phyloP scores from a whole-genome alignment of 148 eudicot genomes.

The Euryodendron excelsum region DNA sequence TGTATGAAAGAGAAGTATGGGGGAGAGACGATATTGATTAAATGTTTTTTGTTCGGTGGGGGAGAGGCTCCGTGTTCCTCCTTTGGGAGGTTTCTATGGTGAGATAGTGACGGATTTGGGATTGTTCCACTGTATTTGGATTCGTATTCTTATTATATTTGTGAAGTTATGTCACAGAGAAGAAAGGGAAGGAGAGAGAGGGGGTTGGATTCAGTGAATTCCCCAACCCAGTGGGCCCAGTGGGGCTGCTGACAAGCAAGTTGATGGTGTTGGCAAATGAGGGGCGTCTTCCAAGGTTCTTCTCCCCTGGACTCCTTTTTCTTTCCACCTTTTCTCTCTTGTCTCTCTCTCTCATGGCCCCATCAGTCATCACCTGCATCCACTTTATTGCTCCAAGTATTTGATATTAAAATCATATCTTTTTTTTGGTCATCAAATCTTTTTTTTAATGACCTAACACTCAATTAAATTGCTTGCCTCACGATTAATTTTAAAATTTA shows the following conservation, averaged over 20 bases:
- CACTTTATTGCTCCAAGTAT: not conserved
- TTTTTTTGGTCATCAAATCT: too few relatives aligned
- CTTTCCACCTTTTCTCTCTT: not conserved
- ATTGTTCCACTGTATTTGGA: slow-evolving; percentile 4
- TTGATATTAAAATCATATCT: too few relatives aligned
- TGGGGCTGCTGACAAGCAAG: not conserved
- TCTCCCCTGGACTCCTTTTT: slow-evolving; percentile 23
- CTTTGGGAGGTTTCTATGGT: not conserved
- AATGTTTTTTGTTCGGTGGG: too few relatives aligned
- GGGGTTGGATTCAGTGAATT: slow-evolving; percentile 16
- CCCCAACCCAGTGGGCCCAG: not conserved
- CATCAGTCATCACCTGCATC: not conserved
- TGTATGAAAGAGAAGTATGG: not conserved
- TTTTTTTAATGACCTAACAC: too few relatives aligned
- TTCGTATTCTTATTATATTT: not conserved
- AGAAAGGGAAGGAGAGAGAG: not conserved
- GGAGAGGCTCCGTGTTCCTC: too few relatives aligned
- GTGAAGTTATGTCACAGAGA: not conserved
- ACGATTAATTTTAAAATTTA: too few relatives aligned
- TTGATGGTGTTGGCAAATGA: too few relatives aligned
- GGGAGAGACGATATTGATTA: not conserved
- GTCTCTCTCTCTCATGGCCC: too few relatives aligned
- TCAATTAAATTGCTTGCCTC: too few relatives aligned
- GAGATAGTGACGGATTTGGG: not conserved
- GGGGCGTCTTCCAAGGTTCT: slow-evolving; percentile 22